Conservation (phyloP, 164 flowering plant genomes). For the Kingdonia uniflora region DNA sequence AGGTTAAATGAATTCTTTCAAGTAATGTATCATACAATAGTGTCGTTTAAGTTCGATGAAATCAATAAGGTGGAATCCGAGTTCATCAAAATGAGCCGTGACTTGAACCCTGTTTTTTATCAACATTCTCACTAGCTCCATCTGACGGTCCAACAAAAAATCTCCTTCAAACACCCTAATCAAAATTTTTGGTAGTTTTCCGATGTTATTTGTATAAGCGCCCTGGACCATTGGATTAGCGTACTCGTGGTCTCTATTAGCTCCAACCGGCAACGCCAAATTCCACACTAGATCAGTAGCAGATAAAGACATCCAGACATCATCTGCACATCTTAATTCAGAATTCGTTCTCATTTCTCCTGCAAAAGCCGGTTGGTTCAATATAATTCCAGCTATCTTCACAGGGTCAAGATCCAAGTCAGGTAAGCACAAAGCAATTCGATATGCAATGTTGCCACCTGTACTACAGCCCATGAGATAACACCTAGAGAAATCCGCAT, state of each 20-base stretch:
- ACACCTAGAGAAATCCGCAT: slow-evolving; percentile 32
- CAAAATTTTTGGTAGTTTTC: slow-evolving; percentile 30
- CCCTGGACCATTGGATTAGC: slow-evolving; percentile 25
- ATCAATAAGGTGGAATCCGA: slow-evolving; percentile 7
- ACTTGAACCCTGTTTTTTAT: slow-evolving; percentile 9
- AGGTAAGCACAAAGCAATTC: slow-evolving; percentile 10
- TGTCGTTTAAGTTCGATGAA: neutral
- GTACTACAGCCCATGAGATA: slow-evolving; percentile 19
- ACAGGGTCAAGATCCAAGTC: slow-evolving; percentile 14
- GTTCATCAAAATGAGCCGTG: neutral
- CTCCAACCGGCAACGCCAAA: slow-evolving; percentile 35
- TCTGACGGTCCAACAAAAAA: slow-evolving; percentile 38
- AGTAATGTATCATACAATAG: neutral
- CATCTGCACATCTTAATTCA: slow-evolving; percentile 18
- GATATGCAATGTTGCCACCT: slow-evolving; percentile 27
- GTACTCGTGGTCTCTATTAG: slow-evolving; percentile 50
- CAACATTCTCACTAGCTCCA: slow-evolving; percentile 28
- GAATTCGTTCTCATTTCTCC: slow-evolving; percentile 16
- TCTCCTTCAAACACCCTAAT: slow-evolving; percentile 37
- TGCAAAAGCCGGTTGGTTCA: slow-evolving; percentile 32
- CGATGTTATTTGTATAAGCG: slow-evolving; percentile 7
- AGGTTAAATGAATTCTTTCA: slow-evolving; percentile 5
- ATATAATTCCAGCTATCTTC: slow-evolving; percentile 16
- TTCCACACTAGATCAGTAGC: slow-evolving; percentile 41
- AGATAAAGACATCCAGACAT: slow-evolving; percentile 21